These are phyloP conservation scores for Cercophora scortea DNA, from an alignment of 495 filamentous ascomycete genomes.

Conservation along the genomic window DNA sequence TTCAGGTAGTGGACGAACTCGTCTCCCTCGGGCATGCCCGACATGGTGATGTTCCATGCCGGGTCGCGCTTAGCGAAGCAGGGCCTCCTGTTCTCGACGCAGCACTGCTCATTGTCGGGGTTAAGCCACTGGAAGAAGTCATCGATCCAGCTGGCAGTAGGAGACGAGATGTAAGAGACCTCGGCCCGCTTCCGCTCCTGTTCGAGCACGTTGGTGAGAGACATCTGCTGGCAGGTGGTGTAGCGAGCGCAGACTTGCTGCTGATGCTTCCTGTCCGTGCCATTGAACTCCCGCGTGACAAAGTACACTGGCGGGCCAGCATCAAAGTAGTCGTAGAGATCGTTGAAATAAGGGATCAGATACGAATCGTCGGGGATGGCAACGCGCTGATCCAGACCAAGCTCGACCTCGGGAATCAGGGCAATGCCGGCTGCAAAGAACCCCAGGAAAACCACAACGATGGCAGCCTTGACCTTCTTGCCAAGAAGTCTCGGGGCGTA, in stretches of 20 bases:
- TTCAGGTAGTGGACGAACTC: conserved; percentile 82
- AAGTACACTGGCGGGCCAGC: conserved; percentile 94
- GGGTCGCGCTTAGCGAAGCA: conserved; percentile 74
- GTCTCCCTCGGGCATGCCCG: conserved; percentile 83
- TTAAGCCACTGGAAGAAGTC: conserved; percentile 96
- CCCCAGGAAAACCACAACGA: conserved; percentile 76
- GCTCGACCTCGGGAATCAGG: conserved; percentile 71
- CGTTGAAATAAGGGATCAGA: conserved; percentile 88
- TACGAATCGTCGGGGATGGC: conserved; percentile 91
- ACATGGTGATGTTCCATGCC: conserved; percentile 77
- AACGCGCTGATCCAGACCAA: conserved; percentile 89
- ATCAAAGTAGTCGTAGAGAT: conserved; percentile 86
- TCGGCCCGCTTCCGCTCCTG: conserved; percentile 84
- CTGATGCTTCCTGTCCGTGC: conserved; percentile 65
- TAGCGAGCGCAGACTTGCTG: conserved; percentile 87
- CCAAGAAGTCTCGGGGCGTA: conserved; percentile 80
- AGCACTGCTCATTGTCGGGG: conserved; percentile 74
- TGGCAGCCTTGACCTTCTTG: conserved; percentile 64
- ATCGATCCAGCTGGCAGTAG: conserved; percentile 91
- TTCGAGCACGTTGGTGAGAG: conserved; percentile 80
- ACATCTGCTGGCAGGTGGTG: conserved; percentile 74
- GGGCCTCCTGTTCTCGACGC: conserved; percentile 51
- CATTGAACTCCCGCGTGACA: conserved; percentile 73
- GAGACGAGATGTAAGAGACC: conserved; percentile 87
- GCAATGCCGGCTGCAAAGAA: conserved; percentile 80